Base-by-base conservation (phyloP, 176 grass and related monocot species). In the Phoenix dactylifera region DNA sequence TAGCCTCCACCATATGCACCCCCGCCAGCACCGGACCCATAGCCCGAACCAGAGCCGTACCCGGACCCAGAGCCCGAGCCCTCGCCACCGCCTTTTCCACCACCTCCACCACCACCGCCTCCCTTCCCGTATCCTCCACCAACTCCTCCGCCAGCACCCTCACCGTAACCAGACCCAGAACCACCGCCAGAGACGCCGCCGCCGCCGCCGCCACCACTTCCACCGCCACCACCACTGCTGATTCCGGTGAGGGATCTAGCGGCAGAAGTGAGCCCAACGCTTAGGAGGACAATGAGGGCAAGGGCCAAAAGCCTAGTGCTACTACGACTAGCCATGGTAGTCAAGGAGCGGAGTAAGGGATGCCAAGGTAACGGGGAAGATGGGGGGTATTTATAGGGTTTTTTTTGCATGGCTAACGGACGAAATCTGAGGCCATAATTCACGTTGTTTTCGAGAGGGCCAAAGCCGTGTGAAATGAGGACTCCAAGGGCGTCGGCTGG, bases 41-140 rank as follows among this genome's bases (percentile, higher is more conserved):
- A 56, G 51, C 65, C 65, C 3, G 28, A 55, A 6, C 65, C 65
- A 16, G 30, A 20, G 1, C 65, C 65, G 16, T 30, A 12, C 17
- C 65, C 65, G 7, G 65, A 68, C 10, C 65, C 52, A n/a, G 10
- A 56, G 12, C 65, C 65, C 4, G 65, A 68, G 3, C 65, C 63
- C 6, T 24, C n/a, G 2, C 1, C 52, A 14, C 44, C 65, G n/a
- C 52, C 52, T 35, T 20, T 6, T 20, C 65, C 65, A 5, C 51
- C 65, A 3, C 65, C 65, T 2, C 26, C 51, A 3, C 65, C 65
- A 0, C 65, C 63, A 0, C 52, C 65, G 0, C 65, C 65, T 1
- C 62, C 62, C 1, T 22, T 22, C 0, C 62, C 62, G 22, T 51
- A 24, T 15, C 52, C 65, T 7, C 52, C 16, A 18, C 52, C 65